These are phyloP conservation scores for Colletotrichum chlorophyti DNA, from an alignment of 2,329 filamentous ascomycete genomes.

Conservation along the genomic window DNA sequence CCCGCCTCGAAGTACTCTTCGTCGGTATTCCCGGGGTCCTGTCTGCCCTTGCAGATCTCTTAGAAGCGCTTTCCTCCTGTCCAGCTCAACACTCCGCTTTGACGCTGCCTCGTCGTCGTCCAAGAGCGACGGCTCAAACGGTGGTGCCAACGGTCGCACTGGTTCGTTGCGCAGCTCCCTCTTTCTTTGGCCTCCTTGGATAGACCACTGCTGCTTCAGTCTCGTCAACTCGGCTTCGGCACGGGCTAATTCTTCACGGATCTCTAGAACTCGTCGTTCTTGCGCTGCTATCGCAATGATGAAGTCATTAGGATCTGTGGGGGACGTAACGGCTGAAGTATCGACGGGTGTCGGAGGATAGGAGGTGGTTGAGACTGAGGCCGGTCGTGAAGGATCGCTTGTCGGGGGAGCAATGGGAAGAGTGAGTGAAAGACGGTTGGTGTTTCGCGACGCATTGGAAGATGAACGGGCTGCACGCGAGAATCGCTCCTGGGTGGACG, in stretches of 20 bases:
- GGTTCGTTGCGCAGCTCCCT: conserved; percentile 69
- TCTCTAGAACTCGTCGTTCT: conserved; percentile 87
- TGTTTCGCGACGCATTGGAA: conserved; percentile 59
- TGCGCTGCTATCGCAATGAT: conserved; percentile 91
- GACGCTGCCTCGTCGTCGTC: conserved; percentile 45
- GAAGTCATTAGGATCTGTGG: conserved; percentile 69
- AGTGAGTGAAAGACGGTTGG: conserved; percentile 66
- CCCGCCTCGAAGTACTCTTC: conserved; percentile 73
- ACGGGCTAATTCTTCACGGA: conserved; percentile 85
- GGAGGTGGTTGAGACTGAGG: conserved; percentile 52
- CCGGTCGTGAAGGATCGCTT: conserved; percentile 58
- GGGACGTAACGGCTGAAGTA: conserved; percentile 48
- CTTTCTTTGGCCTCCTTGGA: conserved; percentile 79
- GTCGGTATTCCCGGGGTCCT: conserved; percentile 49
- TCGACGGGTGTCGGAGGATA: conserved; percentile 60
- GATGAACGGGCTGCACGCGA: conserved; percentile 58
- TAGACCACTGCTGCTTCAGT: conserved; percentile 85
- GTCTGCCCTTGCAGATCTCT: conserved; percentile 47
- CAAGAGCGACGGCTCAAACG: conserved; percentile 35
- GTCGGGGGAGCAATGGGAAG: conserved; percentile 65
- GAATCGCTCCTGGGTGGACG: conserved; percentile 46
- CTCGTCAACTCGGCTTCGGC: conserved; percentile 79
- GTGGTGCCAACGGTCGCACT: conserved; percentile 43
- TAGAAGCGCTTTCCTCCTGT: conserved; percentile 74
- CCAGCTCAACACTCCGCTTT: conserved; percentile 66